phyloP scores from a whole-genome alignment of 331 rosid genomes.

The Spiraea crenata region DNA sequence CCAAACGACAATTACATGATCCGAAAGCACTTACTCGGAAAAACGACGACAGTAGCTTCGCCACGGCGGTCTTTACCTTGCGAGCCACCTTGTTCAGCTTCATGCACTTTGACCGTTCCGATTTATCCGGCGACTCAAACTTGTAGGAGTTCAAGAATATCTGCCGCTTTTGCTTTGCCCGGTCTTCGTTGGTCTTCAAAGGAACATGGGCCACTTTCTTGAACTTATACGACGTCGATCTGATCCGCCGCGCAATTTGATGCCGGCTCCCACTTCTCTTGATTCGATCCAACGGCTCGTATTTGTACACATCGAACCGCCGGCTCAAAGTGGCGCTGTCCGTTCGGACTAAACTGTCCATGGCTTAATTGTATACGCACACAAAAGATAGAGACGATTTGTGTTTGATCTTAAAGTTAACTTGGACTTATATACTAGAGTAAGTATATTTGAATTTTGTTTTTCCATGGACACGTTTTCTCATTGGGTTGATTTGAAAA shows the following conservation, averaged over 20 bases:
- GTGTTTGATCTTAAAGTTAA: not conserved
- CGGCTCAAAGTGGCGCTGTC: constrained; percentile 43
- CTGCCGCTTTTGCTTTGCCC: constrained; percentile 60
- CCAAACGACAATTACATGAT: constrained; percentile 40
- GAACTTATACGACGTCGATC: constrained; percentile 14
- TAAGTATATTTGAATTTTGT: not conserved
- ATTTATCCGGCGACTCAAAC: constrained; percentile 32
- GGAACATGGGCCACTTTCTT: constrained; percentile 3
- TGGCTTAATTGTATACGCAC: not conserved
- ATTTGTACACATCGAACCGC: constrained; percentile 41
- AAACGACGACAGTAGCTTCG: constrained; percentile 37
- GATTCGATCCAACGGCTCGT: constrained; percentile 40
- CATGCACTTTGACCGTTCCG: constrained; percentile 18
- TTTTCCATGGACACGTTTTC: constrained; percentile 17
- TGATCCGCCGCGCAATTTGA: not conserved
- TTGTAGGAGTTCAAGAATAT: constrained; percentile 57
- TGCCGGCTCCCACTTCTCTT: constrained; percentile 4
- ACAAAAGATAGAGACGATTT: not conserved
- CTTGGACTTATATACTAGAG: constrained; percentile 5
- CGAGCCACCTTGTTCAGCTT: constrained; percentile 37
- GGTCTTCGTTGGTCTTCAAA: constrained; percentile 32
- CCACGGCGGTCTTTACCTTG: constrained; percentile 49
- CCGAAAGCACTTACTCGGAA: constrained; percentile 35
- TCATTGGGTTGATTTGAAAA: not conserved
- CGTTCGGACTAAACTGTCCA: constrained; percentile 47